phyloP scores from a whole-genome alignment of 2,329 filamentous ascomycete genomes.

The Apiospora pterosperma region DNA sequence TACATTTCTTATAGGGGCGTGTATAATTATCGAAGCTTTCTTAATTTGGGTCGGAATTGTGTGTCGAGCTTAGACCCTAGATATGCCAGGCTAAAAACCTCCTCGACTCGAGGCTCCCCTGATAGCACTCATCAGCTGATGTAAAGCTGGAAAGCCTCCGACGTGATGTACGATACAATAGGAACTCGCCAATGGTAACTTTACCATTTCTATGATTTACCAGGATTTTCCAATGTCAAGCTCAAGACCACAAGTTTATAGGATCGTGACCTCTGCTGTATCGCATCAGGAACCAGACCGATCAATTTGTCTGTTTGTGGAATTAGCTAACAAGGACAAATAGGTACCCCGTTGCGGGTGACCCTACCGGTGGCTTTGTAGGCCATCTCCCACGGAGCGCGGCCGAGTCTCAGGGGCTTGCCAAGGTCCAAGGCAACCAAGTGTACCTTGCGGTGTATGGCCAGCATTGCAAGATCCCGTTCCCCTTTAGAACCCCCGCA shows the following conservation, averaged over 20 bases:
- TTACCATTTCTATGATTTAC: neutral
- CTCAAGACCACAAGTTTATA: neutral
- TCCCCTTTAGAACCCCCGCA: accelerated
- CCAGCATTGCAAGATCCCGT: constrained; percentile 52
- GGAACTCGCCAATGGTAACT: neutral
- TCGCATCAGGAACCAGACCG: neutral
- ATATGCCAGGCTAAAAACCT: too few species aligned
- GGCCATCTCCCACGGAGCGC: neutral
- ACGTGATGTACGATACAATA: neutral
- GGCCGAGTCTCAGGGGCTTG: neutral
- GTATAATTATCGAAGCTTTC: too few species aligned
- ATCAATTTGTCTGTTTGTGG: neutral
- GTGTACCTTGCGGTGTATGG: constrained; percentile 62
- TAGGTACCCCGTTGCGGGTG: neutral
- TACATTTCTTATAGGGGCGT: too few species aligned
- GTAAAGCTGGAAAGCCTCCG: neutral
- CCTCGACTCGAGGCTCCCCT: too few species aligned
- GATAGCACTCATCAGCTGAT: too few species aligned
- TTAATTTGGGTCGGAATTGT: too few species aligned
- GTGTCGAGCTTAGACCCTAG: too few species aligned
- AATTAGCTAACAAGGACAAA: neutral
- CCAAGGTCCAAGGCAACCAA: neutral
- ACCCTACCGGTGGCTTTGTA: neutral
- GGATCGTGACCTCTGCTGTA: neutral
- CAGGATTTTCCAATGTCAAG: neutral